Evolutionary conservation across 2,329 filamentous ascomycete species (phyloP).

Genomic region (Colletotrichum eleusines): DNA sequence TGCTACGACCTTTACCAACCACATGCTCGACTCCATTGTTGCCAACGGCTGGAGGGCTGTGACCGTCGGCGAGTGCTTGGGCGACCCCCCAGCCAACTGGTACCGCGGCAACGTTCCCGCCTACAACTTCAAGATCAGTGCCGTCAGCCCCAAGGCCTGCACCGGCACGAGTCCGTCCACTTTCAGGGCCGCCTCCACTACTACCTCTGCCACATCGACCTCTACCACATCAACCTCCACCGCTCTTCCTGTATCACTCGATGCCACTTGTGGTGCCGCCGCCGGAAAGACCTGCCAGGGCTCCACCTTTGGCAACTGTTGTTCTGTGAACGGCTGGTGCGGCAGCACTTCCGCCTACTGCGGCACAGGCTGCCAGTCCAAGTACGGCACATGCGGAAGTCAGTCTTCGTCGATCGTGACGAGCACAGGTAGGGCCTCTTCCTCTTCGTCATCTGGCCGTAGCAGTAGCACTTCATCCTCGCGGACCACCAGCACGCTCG

Average conservation of each 20-base stretch:
- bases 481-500: neutral
- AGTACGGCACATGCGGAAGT: constrained; percentile 40
- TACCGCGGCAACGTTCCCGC: constrained; percentile 51
- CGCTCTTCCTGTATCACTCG: constrained; percentile 46
- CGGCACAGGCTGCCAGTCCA: constrained; percentile 41
- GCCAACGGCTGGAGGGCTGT: constrained; percentile 51
- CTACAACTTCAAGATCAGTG: constrained; percentile 44
- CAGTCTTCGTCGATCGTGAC: neutral
- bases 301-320: constrained; percentile 54
- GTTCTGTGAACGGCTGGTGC: constrained; percentile 56
- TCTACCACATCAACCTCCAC: constrained; percentile 42
- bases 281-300: constrained; percentile 51
- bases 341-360: constrained; percentile 45
- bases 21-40: constrained; percentile 40
- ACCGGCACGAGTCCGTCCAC: constrained; percentile 33
- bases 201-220: constrained; percentile 6
- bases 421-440: constrained; percentile 14
- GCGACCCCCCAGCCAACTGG: constrained; percentile 59
- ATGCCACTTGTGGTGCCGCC: constrained; percentile 51
- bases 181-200: constrained; percentile 27
- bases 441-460: constrained; percentile 9
- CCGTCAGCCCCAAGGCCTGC: constrained; percentile 23
- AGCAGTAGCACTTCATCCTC: constrained; percentile 2
- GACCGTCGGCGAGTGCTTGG: constrained; percentile 60
- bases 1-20: constrained; percentile 57